These are phyloP conservation scores for Orobanche coerulescens DNA, from an alignment of 257 asterid genomes.

Conservation along the genomic window DNA sequence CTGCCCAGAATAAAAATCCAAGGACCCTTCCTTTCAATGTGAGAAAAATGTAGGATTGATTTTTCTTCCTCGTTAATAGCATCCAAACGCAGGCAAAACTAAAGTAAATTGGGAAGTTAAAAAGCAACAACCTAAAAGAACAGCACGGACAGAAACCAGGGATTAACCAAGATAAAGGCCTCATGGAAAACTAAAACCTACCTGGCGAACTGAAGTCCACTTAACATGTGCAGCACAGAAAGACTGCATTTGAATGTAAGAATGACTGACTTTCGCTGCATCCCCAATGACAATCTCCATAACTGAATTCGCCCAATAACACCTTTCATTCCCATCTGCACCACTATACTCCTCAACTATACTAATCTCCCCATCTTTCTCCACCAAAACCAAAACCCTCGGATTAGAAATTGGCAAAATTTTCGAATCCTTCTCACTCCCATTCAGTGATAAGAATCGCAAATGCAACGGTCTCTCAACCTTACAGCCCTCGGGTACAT, in stretches of 20 bases:
- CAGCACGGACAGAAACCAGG: background rate
- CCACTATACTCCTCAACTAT: conserved; percentile 68
- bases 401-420: conserved; percentile 76
- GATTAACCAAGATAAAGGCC: background rate
- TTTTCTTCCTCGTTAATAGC: background rate
- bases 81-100: background rate
- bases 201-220: conserved; percentile 93
- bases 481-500: conserved; percentile 77
- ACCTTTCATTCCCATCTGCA: conserved; percentile 38
- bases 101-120: background rate
- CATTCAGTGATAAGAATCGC: conserved; percentile 48
- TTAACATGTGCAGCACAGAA: conserved; percentile 72
- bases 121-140: conserved; percentile 1
- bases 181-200: conserved; percentile 21
- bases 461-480: conserved; percentile 67
- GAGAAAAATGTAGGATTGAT: background rate
- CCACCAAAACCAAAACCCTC: conserved; percentile 78
- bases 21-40: background rate
- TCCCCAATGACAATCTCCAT: conserved; percentile 63
- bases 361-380: conserved; percentile 73
- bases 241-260: conserved; percentile 76
- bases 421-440: conserved; percentile 50
- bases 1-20: background rate
- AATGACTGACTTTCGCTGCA: conserved; percentile 70
- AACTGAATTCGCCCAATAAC: conserved; percentile 85